Conservation (phyloP, 306 rosid species). For the Trifolium subterraneum region DNA sequence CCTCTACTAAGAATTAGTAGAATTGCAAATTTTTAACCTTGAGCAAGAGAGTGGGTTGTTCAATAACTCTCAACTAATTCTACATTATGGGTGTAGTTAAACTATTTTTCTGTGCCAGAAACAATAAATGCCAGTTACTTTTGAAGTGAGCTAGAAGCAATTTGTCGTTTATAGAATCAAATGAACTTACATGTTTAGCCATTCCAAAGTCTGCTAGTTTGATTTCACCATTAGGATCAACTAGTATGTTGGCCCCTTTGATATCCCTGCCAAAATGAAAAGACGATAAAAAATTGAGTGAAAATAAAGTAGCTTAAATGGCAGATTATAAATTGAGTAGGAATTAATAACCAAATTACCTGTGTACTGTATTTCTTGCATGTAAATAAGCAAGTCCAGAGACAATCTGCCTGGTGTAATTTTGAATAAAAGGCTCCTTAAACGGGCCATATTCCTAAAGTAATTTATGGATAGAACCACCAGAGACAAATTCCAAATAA, state of each 20-base stretch:
- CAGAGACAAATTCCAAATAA: constrained; percentile 91
- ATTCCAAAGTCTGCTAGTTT: constrained; percentile 99
- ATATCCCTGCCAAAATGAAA: constrained; percentile 80
- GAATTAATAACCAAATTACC: constrained; percentile 60
- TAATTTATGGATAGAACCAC: constrained; percentile 93
- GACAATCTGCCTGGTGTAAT: constrained; percentile 86
- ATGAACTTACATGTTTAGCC: constrained; percentile 85
- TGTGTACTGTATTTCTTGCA: constrained; percentile 91
- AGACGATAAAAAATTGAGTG: constrained; percentile 17
- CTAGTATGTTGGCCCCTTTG: constrained; percentile 98
- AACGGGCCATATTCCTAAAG: constrained; percentile 94
- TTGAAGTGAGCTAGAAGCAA: constrained; percentile 40
- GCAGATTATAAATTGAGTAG: constrained; percentile 19
- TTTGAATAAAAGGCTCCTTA: constrained; percentile 90
- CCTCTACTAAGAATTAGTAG: constrained; percentile 21
- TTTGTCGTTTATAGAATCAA: constrained; percentile 39
- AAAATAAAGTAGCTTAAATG: constrained; percentile 9
- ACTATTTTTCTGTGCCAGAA: constrained; percentile 34
- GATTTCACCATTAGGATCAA: constrained; percentile 92
- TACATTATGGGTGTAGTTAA: constrained; percentile 31
- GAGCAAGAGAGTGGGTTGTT: constrained; percentile 36
- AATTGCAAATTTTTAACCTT: constrained; percentile 34
- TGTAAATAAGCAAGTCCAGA: constrained; percentile 97
- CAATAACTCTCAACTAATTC: constrained; percentile 30
- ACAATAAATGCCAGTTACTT: constrained; percentile 29